These are phyloP conservation scores for Boletellus sp. DNA, from an alignment of 1,284 basidiomycete genomes.

Conservation along the genomic window DNA sequence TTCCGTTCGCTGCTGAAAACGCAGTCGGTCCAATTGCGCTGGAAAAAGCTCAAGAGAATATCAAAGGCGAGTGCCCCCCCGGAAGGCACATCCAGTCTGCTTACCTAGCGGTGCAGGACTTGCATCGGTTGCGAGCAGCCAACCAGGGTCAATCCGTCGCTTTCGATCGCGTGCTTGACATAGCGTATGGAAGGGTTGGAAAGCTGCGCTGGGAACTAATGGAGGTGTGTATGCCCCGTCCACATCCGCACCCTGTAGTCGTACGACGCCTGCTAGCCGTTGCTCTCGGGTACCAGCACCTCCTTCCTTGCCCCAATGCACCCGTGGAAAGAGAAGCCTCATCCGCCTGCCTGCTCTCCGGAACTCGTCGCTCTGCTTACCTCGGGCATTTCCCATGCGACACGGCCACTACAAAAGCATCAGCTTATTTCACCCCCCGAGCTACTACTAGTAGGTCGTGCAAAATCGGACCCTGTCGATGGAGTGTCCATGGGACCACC, in stretches of 20 bases:
- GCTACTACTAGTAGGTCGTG: conserved; percentile 54
- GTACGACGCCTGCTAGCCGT: conserved; percentile 40
- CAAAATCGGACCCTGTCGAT: conserved; percentile 56
- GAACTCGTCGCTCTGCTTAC: conserved; percentile 60
- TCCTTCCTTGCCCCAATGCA: conserved; percentile 48
- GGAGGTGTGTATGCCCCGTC: conserved; percentile 39
- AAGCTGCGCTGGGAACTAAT: conserved; percentile 65
- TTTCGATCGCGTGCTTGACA: conserved; percentile 60
- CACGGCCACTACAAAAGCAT: conserved; percentile 39
- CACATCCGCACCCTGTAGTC: conserved; percentile 3
- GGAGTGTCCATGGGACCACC: conserved; percentile 59
- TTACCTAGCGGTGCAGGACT: conserved; percentile 42
- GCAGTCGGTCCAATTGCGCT: conserved; percentile 29
- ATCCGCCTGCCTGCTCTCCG: conserved; percentile 61
- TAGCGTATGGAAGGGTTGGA: conserved; percentile 79
- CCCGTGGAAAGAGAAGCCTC: conserved; percentile 47
- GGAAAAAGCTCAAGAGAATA: conserved; percentile 48
- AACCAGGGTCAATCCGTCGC: conserved; percentile 50
- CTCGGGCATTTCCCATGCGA: conserved; percentile 46
- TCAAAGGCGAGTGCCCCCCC: conserved; percentile 40
- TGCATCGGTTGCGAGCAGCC: conserved; percentile 54
- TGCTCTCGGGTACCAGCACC: conserved; percentile 45
- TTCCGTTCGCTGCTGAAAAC: conserved; percentile 41
- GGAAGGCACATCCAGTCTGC: not conserved
- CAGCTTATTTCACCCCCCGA: conserved; percentile 49